Evolutionary conservation across 371 early-diverging fungal species (phyloP), one percentile per base, ranked within the genome.

Genomic region (Apophysomyces trapeziformis): DNA sequence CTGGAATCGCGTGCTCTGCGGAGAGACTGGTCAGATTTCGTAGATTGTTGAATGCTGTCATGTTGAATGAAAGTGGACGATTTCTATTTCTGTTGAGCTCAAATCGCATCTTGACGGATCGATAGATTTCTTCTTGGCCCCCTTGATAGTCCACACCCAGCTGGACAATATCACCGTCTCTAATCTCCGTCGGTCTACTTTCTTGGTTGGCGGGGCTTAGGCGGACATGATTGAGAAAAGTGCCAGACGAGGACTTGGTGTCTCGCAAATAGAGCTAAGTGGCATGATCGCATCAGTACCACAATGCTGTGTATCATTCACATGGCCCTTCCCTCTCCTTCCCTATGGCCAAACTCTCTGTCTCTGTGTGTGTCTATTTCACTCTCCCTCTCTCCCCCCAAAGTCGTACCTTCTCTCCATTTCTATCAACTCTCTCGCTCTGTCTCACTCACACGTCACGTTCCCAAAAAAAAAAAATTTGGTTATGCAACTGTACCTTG

Each of bases 71-170:
- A 44, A 74, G 44, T 12, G 75, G 74, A 44, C 75, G 38, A 39
- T 65, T 47, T 63, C 66, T 63, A 37, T 57, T 58, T 21, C 54
- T 50, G 73, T 93, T 92, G 43, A 94, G 68, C 78, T 93, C 92
- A 54, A 94, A 83, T 45, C 92, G 70, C 81, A 94, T 94, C 69
- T 89, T 91, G 21, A 94, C 94, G 60, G 93, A 90, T 71, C 89
- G 83, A 82, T 38, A 89, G 85, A 88, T 85, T 69, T 90, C 88
- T 78, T 81, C 82, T 61, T 62, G 45, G 57, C 97, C 96, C 46
- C 96, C 97, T 75, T 96, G 96, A 82, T 95, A 99, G 74, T 99
- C 98, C 5, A 97, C 93, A 39, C 99, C 99, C 50, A 99, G 86
- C 74, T 96, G 96, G 38, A 99, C 78, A 58, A 95, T 85, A 77